Evolutionary conservation across 2,329 filamentous ascomycete species (phyloP).

Genomic region (Stachybotrys elegans): DNA sequence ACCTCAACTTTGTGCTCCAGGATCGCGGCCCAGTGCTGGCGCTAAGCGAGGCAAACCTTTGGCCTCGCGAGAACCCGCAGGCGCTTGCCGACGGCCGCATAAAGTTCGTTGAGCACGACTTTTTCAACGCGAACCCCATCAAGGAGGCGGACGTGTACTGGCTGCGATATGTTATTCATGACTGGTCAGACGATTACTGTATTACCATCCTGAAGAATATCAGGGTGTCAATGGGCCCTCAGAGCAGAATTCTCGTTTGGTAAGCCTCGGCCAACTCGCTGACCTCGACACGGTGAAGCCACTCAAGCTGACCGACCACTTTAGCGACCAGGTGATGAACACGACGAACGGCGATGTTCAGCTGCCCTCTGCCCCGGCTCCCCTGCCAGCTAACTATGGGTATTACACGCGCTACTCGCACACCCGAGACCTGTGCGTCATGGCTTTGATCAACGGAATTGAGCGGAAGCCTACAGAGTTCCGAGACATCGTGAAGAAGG

Average conservation of each 20-base stretch:
- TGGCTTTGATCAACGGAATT: slow-evolving; percentile 29
- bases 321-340: slow-evolving; percentile 30
- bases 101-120: slow-evolving; percentile 21
- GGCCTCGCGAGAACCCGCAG: slow-evolving; percentile 20
- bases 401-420: slow-evolving; percentile 26
- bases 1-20: slow-evolving; percentile 29
- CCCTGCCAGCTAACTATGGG: slow-evolving; percentile 28
- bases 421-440: slow-evolving; percentile 25
- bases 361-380: slow-evolving; percentile 20
- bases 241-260: slow-evolving; percentile 13
- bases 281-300: neutral
- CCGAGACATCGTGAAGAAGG: slow-evolving; percentile 16
- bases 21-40: slow-evolving; percentile 24
- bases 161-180: slow-evolving; percentile 24
- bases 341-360: slow-evolving; percentile 22
- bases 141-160: slow-evolving; percentile 24
- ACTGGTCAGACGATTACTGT: slow-evolving; percentile 30
- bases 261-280: neutral
- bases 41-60: slow-evolving; percentile 19
- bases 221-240: slow-evolving; percentile 11
- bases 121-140: slow-evolving; percentile 25
- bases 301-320: slow-evolving; percentile 4
- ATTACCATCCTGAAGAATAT: slow-evolving; percentile 19
- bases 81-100: slow-evolving; percentile 10
- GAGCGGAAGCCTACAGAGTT: slow-evolving; percentile 27